Evolutionary conservation across 2,329 filamentous ascomycete genomes (phyloP), one percentile per base, ranked within the genome.

Genomic region (Nothophoma quercina): DNA sequence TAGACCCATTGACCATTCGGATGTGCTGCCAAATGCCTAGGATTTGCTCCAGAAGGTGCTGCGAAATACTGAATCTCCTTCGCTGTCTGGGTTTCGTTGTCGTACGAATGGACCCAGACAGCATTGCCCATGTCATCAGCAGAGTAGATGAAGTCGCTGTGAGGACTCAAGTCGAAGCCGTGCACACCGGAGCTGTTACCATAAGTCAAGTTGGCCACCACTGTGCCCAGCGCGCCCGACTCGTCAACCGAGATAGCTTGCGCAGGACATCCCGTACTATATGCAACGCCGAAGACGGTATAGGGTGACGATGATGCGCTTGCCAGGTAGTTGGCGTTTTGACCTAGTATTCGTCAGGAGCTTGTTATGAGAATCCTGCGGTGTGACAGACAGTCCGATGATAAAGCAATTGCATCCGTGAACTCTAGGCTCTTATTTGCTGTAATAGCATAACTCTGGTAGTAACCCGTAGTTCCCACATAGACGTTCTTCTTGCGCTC

Each of bases 391-490:
- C 42, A 48, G 19, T 41, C 43, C n/a, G 50, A 41, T 12, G 26
- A 48, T 8, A 47, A 39, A 3, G 51, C 13, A n/a, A 55, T 26
- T 15, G 32, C 16, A 25, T 12, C 40, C 25, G 19, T 4, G 15
- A 39, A 44, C 6, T 23, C 16, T 23, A 55, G 21, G 25, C 44
- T 43, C 19, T 16, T 23, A 18, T 55, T 43, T 15, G 29, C 36
- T 15, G 51, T 35, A 19, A 55, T 50, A 15, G 44, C 51, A 33
- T 50, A 55, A 21, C 51, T 55, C 19, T 50, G 39, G 25, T 50
- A 55, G 18, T 28, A 36, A 15, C 51, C 51, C 6, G 39, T 40
- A 16, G 51, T 50, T n/a, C 30, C 45, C 12, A 55, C 45, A 26
- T 40, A 50, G 6, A 50, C n/a, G 18, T 50, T 50, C n/a, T 36